Evolutionary conservation across 164 flowering plant species (phyloP).

Genomic region (Kingdonia uniflora): DNA sequence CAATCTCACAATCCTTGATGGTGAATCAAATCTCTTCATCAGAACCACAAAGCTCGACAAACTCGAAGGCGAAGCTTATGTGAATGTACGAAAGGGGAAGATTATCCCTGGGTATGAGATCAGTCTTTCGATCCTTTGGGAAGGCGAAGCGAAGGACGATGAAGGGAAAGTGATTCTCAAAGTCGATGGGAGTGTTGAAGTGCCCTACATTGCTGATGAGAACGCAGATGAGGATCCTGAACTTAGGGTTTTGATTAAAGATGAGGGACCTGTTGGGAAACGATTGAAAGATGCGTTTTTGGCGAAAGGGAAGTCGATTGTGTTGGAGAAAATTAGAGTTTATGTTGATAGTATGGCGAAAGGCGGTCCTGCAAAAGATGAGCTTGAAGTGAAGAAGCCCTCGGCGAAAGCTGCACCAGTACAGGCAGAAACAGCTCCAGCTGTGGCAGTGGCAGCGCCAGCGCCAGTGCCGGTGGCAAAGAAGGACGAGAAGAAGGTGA

Average conservation of each 20-base stretch:
- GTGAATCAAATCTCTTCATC: slow-evolving; percentile 51
- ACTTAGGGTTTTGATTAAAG: slow-evolving; percentile 47
- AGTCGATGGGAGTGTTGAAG: slow-evolving; percentile 57
- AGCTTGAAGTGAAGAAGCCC: slow-evolving; percentile 60
- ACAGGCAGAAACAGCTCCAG: too few species aligned
- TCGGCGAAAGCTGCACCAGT: too few species aligned
- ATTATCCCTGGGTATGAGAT: slow-evolving; percentile 95
- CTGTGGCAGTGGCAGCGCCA: not conserved
- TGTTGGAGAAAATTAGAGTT: slow-evolving; percentile 67
- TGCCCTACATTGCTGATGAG: slow-evolving; percentile 92
- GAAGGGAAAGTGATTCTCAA: slow-evolving; percentile 38
- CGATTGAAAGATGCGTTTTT: slow-evolving; percentile 10
- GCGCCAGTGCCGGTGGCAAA: not conserved
- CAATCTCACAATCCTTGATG: slow-evolving; percentile 38
- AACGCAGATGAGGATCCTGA: slow-evolving; percentile 65
- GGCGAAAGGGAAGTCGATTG: slow-evolving; percentile 53
- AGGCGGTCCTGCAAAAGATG: slow-evolving; percentile 91
- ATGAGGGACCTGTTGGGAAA: slow-evolving; percentile 58
- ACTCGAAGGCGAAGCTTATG: slow-evolving; percentile 89
- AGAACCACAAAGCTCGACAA: slow-evolving; percentile 39
- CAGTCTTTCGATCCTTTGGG: slow-evolving; percentile 44
- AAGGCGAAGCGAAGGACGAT: slow-evolving; percentile 62
- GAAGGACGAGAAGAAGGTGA: not conserved
- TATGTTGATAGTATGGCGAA: slow-evolving; percentile 72
- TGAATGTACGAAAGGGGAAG: slow-evolving; percentile 89